Conservation (phyloP, 2,329 filamentous ascomycete genomes). For the Emmonsiellopsis sp. region DNA sequence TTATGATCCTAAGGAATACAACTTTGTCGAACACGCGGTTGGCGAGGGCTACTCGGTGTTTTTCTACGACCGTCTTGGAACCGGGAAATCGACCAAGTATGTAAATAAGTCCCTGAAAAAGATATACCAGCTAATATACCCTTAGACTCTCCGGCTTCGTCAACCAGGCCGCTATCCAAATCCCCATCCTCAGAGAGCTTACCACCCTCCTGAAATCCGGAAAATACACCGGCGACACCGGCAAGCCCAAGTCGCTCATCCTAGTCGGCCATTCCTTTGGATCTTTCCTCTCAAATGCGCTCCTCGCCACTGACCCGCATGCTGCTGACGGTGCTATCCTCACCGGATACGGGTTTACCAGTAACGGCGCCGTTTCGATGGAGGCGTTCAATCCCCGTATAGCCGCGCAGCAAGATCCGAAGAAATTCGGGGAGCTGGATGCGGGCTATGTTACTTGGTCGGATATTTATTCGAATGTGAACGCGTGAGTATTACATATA, state of each 20-base stretch:
- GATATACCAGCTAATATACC: background rate
- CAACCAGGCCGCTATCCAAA: background rate
- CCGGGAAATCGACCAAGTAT: slow-evolving; percentile 17
- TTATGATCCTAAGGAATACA: slow-evolving; percentile 10
- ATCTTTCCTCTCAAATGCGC: slow-evolving; percentile 22
- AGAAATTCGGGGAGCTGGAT: slow-evolving; percentile 9
- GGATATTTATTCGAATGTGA: background rate
- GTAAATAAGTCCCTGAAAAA: slow-evolving; percentile 14
- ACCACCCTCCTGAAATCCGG: background rate
- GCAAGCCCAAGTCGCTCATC: slow-evolving; percentile 24
- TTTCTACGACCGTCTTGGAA: slow-evolving; percentile 32
- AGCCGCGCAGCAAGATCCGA: slow-evolving; percentile 3
- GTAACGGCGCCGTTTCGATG: slow-evolving; percentile 7
- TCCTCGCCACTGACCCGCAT: slow-evolving; percentile 23
- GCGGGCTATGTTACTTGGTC: slow-evolving; percentile 12
- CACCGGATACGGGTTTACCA: slow-evolving; percentile 27
- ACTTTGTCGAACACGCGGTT: slow-evolving; percentile 28
- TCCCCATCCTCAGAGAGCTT: background rate
- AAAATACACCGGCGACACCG: background rate
- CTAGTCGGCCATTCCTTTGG: slow-evolving; percentile 31
- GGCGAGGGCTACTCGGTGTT: slow-evolving; percentile 30
- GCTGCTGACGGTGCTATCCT: slow-evolving; percentile 31
- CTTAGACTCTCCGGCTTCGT: background rate
- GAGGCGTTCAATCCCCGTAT: slow-evolving; percentile 9
- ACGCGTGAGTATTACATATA: background rate